These are phyloP conservation scores for Boletus huronensis DNA, from an alignment of 768 basidiomycete species.

Conservation along the genomic window DNA sequence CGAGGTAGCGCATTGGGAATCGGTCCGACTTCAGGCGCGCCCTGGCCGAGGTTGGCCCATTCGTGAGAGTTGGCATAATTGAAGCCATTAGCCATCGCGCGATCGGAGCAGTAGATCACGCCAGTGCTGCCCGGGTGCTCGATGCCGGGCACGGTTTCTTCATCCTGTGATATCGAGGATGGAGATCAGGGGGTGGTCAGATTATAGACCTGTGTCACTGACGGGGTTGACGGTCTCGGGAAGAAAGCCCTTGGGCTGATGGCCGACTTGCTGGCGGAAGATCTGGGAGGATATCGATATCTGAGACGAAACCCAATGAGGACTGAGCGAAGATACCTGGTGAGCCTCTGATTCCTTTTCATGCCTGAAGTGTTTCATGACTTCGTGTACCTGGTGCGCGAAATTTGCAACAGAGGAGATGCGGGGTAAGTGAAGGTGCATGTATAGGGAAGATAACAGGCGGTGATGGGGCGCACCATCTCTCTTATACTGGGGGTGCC, in stretches of 20 bases:
- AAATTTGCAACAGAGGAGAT: slow-evolving; percentile 31
- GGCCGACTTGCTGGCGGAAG: slow-evolving; percentile 68
- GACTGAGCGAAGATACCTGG: slow-evolving; percentile 43
- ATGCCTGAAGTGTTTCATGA: slow-evolving; percentile 61
- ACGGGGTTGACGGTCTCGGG: slow-evolving; percentile 75
- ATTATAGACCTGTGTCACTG: slow-evolving; percentile 15
- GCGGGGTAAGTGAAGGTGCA: slow-evolving; percentile 32
- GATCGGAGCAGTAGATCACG: slow-evolving; percentile 87
- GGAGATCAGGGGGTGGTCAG: slow-evolving; percentile 1
- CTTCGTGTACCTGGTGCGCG: slow-evolving; percentile 61
- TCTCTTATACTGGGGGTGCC: slow-evolving; percentile 42
- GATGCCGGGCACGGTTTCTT: slow-evolving; percentile 88
- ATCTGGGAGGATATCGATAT: slow-evolving; percentile 45
- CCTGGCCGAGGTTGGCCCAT: slow-evolving; percentile 91
- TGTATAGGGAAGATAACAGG: background rate
- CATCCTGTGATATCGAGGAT: slow-evolving; percentile 47
- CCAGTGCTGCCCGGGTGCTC: slow-evolving; percentile 65
- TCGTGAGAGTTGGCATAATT: slow-evolving; percentile 71
- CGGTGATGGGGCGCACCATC: slow-evolving; percentile 31
- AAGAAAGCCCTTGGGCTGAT: slow-evolving; percentile 58
- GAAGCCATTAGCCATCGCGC: slow-evolving; percentile 95
- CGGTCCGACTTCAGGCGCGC: slow-evolving; percentile 84
- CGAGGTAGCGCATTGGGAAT: slow-evolving; percentile 73
- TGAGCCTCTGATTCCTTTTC: slow-evolving; percentile 90
- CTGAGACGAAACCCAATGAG: background rate